A percentile compares a stretch with the other conserved stretches of the same genome.
Evolutionary conservation across 2,329 filamentous ascomycete species (phyloP).

Genomic region (Colletotrichum plurivorum): DNA sequence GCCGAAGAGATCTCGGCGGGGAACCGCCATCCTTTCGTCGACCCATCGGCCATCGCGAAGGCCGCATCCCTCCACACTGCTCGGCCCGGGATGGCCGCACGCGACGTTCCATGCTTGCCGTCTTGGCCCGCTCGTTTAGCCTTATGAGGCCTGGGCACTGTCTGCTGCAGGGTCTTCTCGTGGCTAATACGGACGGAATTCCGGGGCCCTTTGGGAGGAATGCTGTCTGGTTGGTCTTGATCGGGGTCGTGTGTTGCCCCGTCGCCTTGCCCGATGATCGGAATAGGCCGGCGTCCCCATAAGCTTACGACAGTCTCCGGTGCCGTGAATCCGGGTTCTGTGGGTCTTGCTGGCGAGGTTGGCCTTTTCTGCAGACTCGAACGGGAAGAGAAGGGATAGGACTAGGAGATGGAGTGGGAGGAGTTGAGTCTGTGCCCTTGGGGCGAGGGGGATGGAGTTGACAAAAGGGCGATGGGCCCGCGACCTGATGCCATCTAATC

Average conservation of each 20-base stretch:
- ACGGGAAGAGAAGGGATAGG: not conserved
- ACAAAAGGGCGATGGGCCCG: conserved; percentile 15
- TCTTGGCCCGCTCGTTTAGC: conserved; percentile 22
- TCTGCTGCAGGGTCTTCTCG: not conserved
- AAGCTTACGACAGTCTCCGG: conserved; percentile 18
- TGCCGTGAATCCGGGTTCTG: conserved; percentile 26
- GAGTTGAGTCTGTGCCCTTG: not conserved
- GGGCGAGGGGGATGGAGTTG: not conserved
- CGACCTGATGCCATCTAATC: conserved; percentile 22
- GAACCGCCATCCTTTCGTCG: not conserved
- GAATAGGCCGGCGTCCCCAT: not conserved
- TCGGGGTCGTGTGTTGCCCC: not conserved
- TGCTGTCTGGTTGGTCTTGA: conserved; percentile 7
- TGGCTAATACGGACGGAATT: not conserved
- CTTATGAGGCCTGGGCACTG: not conserved
- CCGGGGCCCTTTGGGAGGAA: not conserved
- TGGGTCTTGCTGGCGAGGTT: conserved; percentile 3
- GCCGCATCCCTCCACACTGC: conserved; percentile 20
- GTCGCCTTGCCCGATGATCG: not conserved
- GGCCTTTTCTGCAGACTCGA: not conserved
- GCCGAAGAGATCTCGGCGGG: conserved; percentile 8
- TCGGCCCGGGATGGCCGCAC: conserved; percentile 1
- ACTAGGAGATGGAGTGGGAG: too few relatives aligned
- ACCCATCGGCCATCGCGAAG: not conserved
- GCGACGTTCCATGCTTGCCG: conserved; percentile 10